Base-by-base conservation (phyloP, 225 moss, liverwort and hornwort genomes). In the Sphagnum tenellum region DNA sequence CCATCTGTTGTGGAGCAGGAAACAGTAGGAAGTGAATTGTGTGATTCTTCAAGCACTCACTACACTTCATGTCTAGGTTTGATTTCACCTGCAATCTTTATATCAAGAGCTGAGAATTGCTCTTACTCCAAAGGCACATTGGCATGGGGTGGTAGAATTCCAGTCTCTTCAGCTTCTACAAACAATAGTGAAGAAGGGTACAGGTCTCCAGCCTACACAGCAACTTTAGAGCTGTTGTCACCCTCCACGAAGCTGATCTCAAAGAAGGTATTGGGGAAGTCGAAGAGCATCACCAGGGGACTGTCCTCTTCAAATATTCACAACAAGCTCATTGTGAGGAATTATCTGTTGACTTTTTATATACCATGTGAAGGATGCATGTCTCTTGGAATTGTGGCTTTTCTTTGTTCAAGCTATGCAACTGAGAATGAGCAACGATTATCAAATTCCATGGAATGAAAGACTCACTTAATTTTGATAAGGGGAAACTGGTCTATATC, bases 181-280 rank as follows among this genome's bases (percentile, higher is more conserved):
- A 71, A 53, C 4, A 66, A 50, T 3, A 6, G 66, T 6, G 84
- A 84, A 67, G 84, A 84, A 46, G 84, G 84, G 3, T 76, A 46
- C 62, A 75, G 84, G 5, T 78, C 78, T 48, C 84, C 84, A 2
- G 84, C 84, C 12, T 84, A 84, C 45, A 78, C 84, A 3, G 84
- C 84, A 3, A 84, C 84, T 0, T 49, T 84, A 71, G 81, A 84
- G 74, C 57, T 84, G 49, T n/a, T 84, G 74, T 81, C 81, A 4
- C 84, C 84, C 11, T 81, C 84, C 0, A 69, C 78, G 3, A 80
- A 84, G 71, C 75, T 76, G 0, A 67, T 72, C 4, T 29, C 78
- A 55, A 84, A 73, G 56, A 65, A 68, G 71, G 44, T 56, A 12
- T 44, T 68, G 49, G 71, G 73, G 10, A 47, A 71, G 4, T 71